These are phyloP conservation scores for Blastobotrys terrestris DNA, from an alignment of 805 yeast species.

Conservation along the genomic window DNA sequence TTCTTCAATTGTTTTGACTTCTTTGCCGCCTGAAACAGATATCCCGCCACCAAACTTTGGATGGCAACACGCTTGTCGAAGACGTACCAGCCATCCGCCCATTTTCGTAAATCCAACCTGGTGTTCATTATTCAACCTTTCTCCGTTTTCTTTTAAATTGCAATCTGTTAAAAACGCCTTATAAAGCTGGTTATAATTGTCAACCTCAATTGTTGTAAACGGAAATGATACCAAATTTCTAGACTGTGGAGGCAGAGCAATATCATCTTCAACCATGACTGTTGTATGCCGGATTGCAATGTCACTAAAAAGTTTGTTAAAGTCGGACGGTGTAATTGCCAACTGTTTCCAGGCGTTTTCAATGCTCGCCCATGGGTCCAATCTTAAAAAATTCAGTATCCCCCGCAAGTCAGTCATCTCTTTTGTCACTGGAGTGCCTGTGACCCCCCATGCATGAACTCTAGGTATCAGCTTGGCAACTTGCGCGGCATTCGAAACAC, in stretches of 20 bases:
- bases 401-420: slow-evolving; percentile 64
- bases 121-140: not conserved
- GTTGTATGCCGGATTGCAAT: slow-evolving; percentile 77
- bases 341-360: slow-evolving; percentile 38
- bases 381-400: slow-evolving; percentile 57
- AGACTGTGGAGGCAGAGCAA: slow-evolving; percentile 71
- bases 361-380: slow-evolving; percentile 55
- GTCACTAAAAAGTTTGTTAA: slow-evolving; percentile 45
- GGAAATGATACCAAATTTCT: slow-evolving; percentile 65
- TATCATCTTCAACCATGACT: slow-evolving; percentile 70
- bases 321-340: slow-evolving; percentile 35
- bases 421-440: slow-evolving; percentile 85
- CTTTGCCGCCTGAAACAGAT: slow-evolving; percentile 27
- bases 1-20: slow-evolving; percentile 51
- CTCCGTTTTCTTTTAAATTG: slow-evolving; percentile 31
- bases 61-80: slow-evolving; percentile 81
- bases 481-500: slow-evolving; percentile 67
- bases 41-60: slow-evolving; percentile 37
- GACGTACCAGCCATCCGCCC: slow-evolving; percentile 58
- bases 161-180: slow-evolving; percentile 51
- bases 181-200: slow-evolving; percentile 64
- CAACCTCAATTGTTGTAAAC: slow-evolving; percentile 78
- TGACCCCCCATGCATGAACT: slow-evolving; percentile 93
- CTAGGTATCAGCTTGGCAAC: slow-evolving; percentile 77
- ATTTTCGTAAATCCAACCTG: slow-evolving; percentile 33